Percentiles rank a stretch among this genome's conserved stretches.
These are phyloP conservation scores for Penicillium sp. DNA, from an alignment of 2,329 filamentous ascomycete species.

Conservation along the genomic window DNA sequence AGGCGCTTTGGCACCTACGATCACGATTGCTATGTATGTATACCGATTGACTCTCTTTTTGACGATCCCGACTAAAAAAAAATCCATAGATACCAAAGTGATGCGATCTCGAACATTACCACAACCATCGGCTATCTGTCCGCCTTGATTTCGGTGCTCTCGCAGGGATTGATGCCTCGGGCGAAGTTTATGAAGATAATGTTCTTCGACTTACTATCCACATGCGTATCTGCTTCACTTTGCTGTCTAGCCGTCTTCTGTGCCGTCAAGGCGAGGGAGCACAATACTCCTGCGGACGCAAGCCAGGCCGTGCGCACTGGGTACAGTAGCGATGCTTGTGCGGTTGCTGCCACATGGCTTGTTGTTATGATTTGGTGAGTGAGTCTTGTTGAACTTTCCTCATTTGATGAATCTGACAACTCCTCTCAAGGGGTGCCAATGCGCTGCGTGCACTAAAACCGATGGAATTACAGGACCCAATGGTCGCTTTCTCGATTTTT, in stretches of 20 bases:
- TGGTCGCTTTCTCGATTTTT: constrained; percentile 72
- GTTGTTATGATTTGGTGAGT: constrained; percentile 68
- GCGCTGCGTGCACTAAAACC: constrained; percentile 67
- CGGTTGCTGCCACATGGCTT: constrained; percentile 72
- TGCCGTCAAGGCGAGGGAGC: constrained; percentile 66
- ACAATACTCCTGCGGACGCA: constrained; percentile 54
- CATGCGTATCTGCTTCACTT: constrained; percentile 65
- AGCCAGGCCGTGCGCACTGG: constrained; percentile 39
- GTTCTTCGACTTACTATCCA: constrained; percentile 62
- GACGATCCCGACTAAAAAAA: not conserved
- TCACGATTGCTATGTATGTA: constrained; percentile 65
- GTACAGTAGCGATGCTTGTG: constrained; percentile 73
- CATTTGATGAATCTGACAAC: not conserved
- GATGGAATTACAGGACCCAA: constrained; percentile 66
- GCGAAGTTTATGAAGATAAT: constrained; percentile 75
- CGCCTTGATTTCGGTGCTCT: constrained; percentile 68
- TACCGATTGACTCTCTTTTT: constrained; percentile 1
- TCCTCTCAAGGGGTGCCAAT: constrained; percentile 57
- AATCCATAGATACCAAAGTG: constrained; percentile 52
- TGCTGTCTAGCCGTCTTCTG: constrained; percentile 69
- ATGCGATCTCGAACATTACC: constrained; percentile 57
- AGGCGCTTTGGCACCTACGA: constrained; percentile 62
- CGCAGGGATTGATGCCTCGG: constrained; percentile 68
- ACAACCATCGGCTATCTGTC: constrained; percentile 62
- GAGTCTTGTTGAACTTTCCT: no score